Conservation (phyloP, 192 early-diverging fungal genomes). For the Podila epicladia region DNA sequence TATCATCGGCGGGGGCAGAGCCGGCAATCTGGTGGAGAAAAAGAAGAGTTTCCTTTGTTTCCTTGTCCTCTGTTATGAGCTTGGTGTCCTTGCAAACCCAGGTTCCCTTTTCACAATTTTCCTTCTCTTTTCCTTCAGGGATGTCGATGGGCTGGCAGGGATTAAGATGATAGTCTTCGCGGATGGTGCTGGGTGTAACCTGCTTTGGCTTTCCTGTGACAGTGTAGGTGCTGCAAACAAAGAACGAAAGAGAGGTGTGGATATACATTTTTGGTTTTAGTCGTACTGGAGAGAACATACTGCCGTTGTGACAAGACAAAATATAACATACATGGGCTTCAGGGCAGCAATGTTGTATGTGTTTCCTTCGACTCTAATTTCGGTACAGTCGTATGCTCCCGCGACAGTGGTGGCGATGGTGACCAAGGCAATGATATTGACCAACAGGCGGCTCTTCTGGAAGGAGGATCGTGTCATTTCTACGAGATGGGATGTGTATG, state of each 20-base stretch:
- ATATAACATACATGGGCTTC: not conserved
- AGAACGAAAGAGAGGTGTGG: not conserved
- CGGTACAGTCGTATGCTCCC: not conserved
- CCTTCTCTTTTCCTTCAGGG: constrained; percentile 24
- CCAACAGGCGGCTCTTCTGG: no score
- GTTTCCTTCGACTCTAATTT: not conserved
- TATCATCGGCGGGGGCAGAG: constrained; percentile 21
- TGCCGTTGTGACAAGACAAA: no score
- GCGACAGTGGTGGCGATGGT: not conserved
- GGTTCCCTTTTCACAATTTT: constrained; percentile 14
- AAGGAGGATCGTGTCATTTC: no score
- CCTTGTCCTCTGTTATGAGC: constrained; percentile 9
- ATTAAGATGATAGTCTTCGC: constrained; percentile 34
- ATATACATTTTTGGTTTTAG: no score
- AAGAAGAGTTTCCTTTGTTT: constrained; percentile 9
- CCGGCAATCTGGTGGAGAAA: constrained; percentile 28
- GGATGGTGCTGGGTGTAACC: constrained; percentile 20
- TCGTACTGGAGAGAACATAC: no score
- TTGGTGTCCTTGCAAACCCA: constrained; percentile 49
- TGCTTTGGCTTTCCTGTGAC: constrained; percentile 16
- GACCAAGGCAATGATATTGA: not conserved
- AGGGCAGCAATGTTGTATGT: constrained; percentile 1
- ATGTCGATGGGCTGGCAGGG: constrained; percentile 39
- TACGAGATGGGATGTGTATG: no score
- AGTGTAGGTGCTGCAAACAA: constrained; percentile 15